These are phyloP conservation scores for Ophiocordyceps sinensis DNA, from an alignment of 2,329 filamentous ascomycete species.

Conservation along the genomic window DNA sequence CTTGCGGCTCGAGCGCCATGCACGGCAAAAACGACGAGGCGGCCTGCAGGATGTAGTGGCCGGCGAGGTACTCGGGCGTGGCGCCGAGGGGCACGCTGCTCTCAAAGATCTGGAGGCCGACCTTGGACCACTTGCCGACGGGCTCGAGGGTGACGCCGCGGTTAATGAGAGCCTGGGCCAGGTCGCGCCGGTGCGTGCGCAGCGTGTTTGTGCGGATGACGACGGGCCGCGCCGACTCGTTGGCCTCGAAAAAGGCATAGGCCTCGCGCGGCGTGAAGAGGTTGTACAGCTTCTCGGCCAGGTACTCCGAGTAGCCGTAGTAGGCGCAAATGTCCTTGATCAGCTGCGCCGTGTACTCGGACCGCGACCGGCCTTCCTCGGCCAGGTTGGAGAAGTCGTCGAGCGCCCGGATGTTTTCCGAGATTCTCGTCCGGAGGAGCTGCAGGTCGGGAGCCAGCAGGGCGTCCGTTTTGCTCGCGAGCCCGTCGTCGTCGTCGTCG, in stretches of 20 bases:
- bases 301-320: constrained; percentile 87
- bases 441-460: constrained; percentile 80
- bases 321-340: constrained; percentile 89
- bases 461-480: constrained; percentile 42
- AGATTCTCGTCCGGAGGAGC: constrained; percentile 75
- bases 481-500: constrained; percentile 42
- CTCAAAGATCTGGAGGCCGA: constrained; percentile 93
- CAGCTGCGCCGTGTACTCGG: constrained; percentile 77
- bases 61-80: constrained; percentile 91
- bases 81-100: constrained; percentile 74
- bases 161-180: constrained; percentile 89
- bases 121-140: constrained; percentile 97
- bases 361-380: constrained; percentile 66
- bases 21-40: constrained; percentile 94
- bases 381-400: constrained; percentile 75
- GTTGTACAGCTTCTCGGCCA: constrained; percentile 91
- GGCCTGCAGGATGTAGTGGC: constrained; percentile 95
- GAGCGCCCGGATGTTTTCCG: constrained; percentile 81
- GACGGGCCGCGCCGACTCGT: constrained; percentile 84
- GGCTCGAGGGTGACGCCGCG: constrained; percentile 92
- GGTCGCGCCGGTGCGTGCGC: constrained; percentile 58
- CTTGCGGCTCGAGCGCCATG: constrained; percentile 91
- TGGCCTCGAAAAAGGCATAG: constrained; percentile 97
- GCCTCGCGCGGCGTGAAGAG: constrained; percentile 89
- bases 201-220: constrained; percentile 97